Evolutionary conservation across 176 grass and related monocot species (phyloP), one percentile per base, ranked within the genome.

Genomic region (Bonia amplexicaulis): DNA sequence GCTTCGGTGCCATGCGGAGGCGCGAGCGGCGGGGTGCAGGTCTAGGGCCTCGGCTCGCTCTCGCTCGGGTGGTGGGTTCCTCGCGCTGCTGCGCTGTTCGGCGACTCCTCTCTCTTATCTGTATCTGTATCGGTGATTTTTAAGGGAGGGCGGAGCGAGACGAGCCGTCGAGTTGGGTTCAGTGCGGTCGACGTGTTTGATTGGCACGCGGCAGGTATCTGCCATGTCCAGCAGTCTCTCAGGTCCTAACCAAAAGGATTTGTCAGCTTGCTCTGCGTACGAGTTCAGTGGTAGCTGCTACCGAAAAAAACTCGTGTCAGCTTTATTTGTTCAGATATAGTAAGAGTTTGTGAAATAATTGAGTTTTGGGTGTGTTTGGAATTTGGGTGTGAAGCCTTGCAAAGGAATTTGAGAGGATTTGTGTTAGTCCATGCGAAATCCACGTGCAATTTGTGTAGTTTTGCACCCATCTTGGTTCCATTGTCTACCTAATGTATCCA

Each of bases 1-100:
- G 92, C 71, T 91, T 94, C 17, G 92, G 84, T 37, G 89, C 84
- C 92, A 94, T 94, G 37, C 47, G 40, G 71, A 49, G 31, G 42
- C 31, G 66, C 23, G 22, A 19, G 82, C 49, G 76, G 69, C 20
- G 64, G n/a, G 4, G 0, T 1, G 78, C 16, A 19, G 64, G 85
- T 15, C 19, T 35, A 4, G 54, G 63, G 47, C 25, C 39, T 35
- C 39, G 26, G 72, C n/a, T 51, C 33, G 55, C 74, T 49, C 11
- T 22, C 57, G 57, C 57, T 59, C 25, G n/a, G 57, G n/a, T 25
- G 58, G n/a, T 15, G 29, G 45, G 78, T 26, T 25, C 15, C 40
- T 68, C 29, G 54, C 44, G 87, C 35, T 76, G 68, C 54, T 61
- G 25, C 9, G 57, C 51, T 80, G 76, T 19, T 52, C 29, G 48